Evolutionary conservation across 2,329 filamentous ascomycete genomes (phyloP).

Genomic region (Diplodia seriata): DNA sequence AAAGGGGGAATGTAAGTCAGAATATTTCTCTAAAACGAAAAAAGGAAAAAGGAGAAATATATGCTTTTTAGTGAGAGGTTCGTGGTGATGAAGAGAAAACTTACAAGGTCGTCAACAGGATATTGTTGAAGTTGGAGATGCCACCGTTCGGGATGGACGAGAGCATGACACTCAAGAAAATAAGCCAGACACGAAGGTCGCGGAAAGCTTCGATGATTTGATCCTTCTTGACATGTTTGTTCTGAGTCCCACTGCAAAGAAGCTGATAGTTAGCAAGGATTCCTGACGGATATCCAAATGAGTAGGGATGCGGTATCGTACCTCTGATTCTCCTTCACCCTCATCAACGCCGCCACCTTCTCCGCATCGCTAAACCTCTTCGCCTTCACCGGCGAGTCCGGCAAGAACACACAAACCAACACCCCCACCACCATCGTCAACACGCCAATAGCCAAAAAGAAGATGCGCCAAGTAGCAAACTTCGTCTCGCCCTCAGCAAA

Average conservation of each 20-base stretch:
- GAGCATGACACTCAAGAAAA: conserved; percentile 46
- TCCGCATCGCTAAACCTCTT: conserved; percentile 46
- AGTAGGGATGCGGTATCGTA: background rate
- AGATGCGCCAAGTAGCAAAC: conserved; percentile 33
- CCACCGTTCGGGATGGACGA: conserved; percentile 52
- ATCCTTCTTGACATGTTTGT: conserved; percentile 30
- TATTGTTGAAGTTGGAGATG: conserved; percentile 52
- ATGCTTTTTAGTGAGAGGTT: background rate
- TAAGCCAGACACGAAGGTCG: conserved; percentile 43
- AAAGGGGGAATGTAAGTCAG: background rate
- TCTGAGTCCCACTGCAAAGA: conserved; percentile 30
- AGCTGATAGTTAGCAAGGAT: background rate
- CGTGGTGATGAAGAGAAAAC: background rate
- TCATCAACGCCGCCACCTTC: conserved; percentile 37
- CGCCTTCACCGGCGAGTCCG: conserved; percentile 47
- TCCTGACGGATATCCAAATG: background rate
- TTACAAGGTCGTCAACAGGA: conserved; percentile 48
- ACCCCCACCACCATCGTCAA: conserved; percentile 43
- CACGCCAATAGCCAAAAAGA: conserved; percentile 52
- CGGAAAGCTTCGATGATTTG: conserved; percentile 32
- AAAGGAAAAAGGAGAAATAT: no score
- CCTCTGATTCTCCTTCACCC: conserved; percentile 34
- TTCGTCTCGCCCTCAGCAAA: conserved; percentile 37
- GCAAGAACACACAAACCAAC: conserved; percentile 43
- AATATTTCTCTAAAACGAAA: no score